These are phyloP conservation scores for Agastache rugosa DNA, from an alignment of 257 asterid genomes.

Conservation along the genomic window DNA sequence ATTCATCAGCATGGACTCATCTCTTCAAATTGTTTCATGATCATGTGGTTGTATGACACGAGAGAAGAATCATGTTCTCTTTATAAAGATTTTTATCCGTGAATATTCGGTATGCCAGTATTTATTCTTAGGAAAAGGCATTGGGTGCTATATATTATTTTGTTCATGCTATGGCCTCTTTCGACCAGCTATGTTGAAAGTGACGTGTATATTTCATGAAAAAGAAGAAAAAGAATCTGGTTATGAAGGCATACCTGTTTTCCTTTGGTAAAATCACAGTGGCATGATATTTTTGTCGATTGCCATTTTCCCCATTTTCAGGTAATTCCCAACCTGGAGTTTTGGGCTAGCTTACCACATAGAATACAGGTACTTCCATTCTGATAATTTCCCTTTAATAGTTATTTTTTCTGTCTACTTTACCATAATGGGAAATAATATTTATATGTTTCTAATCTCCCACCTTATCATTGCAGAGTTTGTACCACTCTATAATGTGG, in stretches of 20 bases:
- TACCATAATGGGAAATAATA: neutral
- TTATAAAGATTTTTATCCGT: slow-evolving; percentile 10
- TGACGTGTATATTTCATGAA: neutral
- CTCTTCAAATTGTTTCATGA: neutral
- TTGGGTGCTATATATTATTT: neutral
- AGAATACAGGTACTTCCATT: slow-evolving; percentile 64
- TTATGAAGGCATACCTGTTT: slow-evolving; percentile 11
- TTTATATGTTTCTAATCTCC: slow-evolving; percentile 13
- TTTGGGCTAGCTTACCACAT: slow-evolving; percentile 91
- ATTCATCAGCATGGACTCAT: neutral
- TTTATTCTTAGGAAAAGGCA: neutral
- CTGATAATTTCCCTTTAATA: neutral
- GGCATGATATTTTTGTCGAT: slow-evolving; percentile 8
- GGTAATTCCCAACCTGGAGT: slow-evolving; percentile 89
- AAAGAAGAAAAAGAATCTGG: slow-evolving; percentile 4
- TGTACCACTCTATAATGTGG: slow-evolving; percentile 56
- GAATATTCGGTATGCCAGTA: neutral
- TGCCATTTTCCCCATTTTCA: slow-evolving; percentile 44
- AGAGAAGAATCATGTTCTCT: slow-evolving; percentile 7
- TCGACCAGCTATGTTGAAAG: neutral
- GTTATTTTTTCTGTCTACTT: slow-evolving; percentile 8
- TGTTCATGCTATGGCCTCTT: neutral
- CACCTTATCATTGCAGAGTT: slow-evolving; percentile 53
- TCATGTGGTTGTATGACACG: neutral
- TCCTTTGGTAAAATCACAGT: slow-evolving; percentile 17